Base-by-base conservation (phyloP, 2,329 filamentous ascomycete genomes). In the Hortaea sp. region DNA sequence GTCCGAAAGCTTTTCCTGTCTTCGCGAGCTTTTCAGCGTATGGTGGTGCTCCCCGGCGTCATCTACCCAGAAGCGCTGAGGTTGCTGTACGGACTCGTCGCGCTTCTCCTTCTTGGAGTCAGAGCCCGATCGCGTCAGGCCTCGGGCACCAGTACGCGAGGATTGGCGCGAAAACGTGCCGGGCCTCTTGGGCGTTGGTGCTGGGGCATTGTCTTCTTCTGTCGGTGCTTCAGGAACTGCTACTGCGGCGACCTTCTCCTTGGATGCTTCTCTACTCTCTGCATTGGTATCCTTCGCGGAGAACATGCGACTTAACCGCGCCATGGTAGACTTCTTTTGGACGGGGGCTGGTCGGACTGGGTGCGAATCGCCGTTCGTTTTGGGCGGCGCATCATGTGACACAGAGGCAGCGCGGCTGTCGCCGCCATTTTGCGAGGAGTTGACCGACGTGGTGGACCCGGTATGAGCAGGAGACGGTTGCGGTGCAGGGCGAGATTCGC, bases 1-100 rank as follows among this genome's bases (percentile, higher is more conserved):
- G 65, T 94, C 88, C 13, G 85, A 84, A 46, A 98, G 74, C 69
- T 95, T 97, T 68, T 98, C 90, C 66, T 98, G 90, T 47, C 92
- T 80, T 63, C 87, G 88, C 50, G 86, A 85, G 51, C 86, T 89
- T 69, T 87, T 92, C 53, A 98, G 79, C 57, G 87, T 80, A 64
- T 98, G 92, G 59, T 85, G 82, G 61, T 98, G 92, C 32, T 81
- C 77, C 53, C 86, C 85, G 52, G 83, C 76, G 1, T 77, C 69
- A 42, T 75, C 69, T 20, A 73, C 51, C 65, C 79, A 79, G 62
- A 82, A 84, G 34, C 79, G 66, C 53, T 59, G 62, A 1, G 55
- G 54, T 31, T 52, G 46, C 27, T 52, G 49, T 12, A 46, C 48
- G 10, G 48, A 46, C 41, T 58, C 57, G 41, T 59, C 53, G 27